These are phyloP conservation scores for Globisporangium yorkense DNA, from an alignment of 352 stramenopile species.

Conservation along the genomic window DNA sequence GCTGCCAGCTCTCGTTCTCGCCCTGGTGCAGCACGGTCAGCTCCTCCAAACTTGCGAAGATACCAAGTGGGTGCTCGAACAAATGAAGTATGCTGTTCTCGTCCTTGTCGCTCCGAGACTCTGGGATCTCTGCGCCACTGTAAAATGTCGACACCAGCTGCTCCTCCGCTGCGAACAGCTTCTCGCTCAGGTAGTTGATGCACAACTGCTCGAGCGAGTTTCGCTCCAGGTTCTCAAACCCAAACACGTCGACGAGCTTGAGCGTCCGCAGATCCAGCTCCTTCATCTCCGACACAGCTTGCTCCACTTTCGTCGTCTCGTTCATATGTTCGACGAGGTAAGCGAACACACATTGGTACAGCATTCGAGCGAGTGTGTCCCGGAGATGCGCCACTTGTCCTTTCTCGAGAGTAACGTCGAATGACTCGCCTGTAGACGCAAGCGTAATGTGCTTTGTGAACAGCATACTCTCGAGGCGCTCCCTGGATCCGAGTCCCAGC, in stretches of 20 bases:
- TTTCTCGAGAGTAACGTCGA: slow-evolving; percentile 44
- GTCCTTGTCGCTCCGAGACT: slow-evolving; percentile 5
- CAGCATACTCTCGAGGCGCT: slow-evolving; percentile 32
- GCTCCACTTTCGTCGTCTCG: slow-evolving; percentile 24
- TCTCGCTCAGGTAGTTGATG: slow-evolving; percentile 83
- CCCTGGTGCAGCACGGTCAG: slow-evolving; percentile 56
- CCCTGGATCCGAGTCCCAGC: slow-evolving; percentile 24
- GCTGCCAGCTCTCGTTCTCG: slow-evolving; percentile 29
- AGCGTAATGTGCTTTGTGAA: slow-evolving; percentile 38
- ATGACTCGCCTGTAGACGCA: slow-evolving; percentile 40
- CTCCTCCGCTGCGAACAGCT: slow-evolving; percentile 45
- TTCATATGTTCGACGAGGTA: slow-evolving; percentile 48
- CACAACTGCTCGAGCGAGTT: slow-evolving; percentile 79
- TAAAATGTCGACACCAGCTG: slow-evolving; percentile 11
- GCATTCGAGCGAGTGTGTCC: slow-evolving; percentile 48
- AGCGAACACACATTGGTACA: slow-evolving; percentile 50
- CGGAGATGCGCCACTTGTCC: slow-evolving; percentile 38
- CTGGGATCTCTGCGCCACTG: background rate
- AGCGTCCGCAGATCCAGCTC: slow-evolving; percentile 17
- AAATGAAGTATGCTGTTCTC: slow-evolving; percentile 21
- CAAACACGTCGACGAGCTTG: slow-evolving; percentile 69
- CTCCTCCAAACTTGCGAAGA: slow-evolving; percentile 69
- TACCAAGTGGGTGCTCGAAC: slow-evolving; percentile 45
- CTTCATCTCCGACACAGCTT: background rate
- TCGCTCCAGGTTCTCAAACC: slow-evolving; percentile 57